phyloP scores from a whole-genome alignment of 495 filamentous ascomycete genomes.

The Hyaloscypha variabilis region DNA sequence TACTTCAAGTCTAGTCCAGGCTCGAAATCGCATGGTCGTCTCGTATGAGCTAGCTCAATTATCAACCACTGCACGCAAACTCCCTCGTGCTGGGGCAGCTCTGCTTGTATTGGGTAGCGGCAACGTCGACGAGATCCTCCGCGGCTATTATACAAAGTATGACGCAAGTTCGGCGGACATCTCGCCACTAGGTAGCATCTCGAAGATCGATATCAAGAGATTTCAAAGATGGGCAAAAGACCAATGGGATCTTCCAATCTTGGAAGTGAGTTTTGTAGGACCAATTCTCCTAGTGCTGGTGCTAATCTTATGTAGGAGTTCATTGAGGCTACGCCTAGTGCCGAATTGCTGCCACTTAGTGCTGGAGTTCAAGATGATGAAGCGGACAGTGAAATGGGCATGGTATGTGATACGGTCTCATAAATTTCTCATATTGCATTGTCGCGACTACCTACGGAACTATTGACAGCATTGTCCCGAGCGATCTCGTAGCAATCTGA shows the following conservation, averaged over 20 bases:
- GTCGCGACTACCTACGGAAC: too few relatives aligned
- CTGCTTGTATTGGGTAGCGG: constrained; percentile 67
- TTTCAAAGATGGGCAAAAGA: constrained; percentile 71
- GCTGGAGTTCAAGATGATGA: not conserved
- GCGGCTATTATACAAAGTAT: constrained; percentile 67
- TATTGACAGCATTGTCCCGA: too few relatives aligned
- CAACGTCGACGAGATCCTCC: constrained; percentile 60
- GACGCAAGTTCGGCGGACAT: constrained; percentile 40
- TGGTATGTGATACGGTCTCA: too few relatives aligned
- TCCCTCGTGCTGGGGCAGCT: constrained; percentile 36
- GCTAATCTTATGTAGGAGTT: not conserved
- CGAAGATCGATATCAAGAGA: constrained; percentile 72
- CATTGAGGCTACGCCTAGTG: not conserved
- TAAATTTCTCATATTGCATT: too few relatives aligned
- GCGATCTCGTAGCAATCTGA: too few relatives aligned
- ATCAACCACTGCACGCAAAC: not conserved
- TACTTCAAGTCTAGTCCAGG: not conserved
- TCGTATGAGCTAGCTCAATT: not conserved
- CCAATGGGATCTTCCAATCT: constrained; percentile 63
- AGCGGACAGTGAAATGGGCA: not conserved
- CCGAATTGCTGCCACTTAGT: not conserved
- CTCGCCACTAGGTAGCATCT: constrained; percentile 74
- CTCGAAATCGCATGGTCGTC: not conserved
- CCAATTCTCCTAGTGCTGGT: too few relatives aligned
- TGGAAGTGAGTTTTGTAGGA: not conserved